Conservation (phyloP, 768 basidiomycete species). For the Russula brevipes region DNA sequence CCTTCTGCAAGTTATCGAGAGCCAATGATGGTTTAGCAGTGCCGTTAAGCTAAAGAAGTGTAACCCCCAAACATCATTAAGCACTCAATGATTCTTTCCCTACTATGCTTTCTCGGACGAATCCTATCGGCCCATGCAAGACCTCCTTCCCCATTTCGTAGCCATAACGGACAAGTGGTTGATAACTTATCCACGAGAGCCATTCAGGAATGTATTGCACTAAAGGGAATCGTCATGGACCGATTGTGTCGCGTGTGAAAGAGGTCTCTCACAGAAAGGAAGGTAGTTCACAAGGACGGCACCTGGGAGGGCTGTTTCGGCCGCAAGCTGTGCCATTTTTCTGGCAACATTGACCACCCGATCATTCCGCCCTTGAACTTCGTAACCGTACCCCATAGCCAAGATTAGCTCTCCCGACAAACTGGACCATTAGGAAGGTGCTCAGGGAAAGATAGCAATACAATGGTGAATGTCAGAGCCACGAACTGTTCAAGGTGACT, state of each 20-base stretch:
- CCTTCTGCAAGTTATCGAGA: background rate
- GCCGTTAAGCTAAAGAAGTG: background rate
- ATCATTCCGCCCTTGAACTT: constrained; percentile 1
- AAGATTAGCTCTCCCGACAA: background rate
- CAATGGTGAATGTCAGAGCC: background rate
- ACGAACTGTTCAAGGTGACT: constrained; percentile 8
- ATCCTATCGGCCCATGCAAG: constrained; percentile 3
- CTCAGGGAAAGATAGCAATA: background rate
- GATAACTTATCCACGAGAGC: constrained; percentile 8
- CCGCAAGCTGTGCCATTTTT: background rate
- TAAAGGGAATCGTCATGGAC: background rate
- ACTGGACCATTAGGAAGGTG: background rate
- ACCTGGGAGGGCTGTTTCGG: constrained; percentile 2
- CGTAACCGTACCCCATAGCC: constrained; percentile 11
- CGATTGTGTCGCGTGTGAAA: background rate
- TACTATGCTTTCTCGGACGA: constrained; percentile 14
- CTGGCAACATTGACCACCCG: background rate
- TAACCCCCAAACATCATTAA: background rate
- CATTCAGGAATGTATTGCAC: constrained; percentile 13
- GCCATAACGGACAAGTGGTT: constrained; percentile 8
- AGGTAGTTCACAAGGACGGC: background rate
- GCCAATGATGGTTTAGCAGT: constrained; percentile 12
- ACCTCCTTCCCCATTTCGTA: background rate
- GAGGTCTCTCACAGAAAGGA: too few relatives aligned
- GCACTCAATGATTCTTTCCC: background rate